Base-by-base conservation (phyloP, 2,329 filamentous ascomycete genomes). In the Pseudogymnoascus sp. region DNA sequence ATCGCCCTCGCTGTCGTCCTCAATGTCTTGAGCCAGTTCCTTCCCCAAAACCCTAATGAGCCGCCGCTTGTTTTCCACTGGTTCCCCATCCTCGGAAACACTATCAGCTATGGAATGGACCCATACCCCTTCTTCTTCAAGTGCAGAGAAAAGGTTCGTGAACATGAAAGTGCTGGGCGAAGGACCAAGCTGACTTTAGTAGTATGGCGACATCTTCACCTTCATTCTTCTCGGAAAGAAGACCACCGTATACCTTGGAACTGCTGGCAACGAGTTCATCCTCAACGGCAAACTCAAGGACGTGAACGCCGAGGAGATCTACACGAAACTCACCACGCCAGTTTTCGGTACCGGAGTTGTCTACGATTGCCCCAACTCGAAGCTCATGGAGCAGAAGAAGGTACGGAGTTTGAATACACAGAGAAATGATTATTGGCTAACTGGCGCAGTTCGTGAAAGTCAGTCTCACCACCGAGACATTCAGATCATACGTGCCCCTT, bases 351-450 rank as follows among this genome's bases (percentile, higher is more conserved):
- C 85, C 70, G 88, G 92, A 77, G 91, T 96, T 25, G 90, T 95
- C 62, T 96, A 95, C 73, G 91, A 95, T 74, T 94, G 91, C 77
- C 90, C 91, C 44, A 95, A 95, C 74, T 82, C 90, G 64, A 95
- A 95, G 77, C 83, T 96, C 72, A 95, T 96, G 91, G 91, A 96
- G 78, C 91, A 96, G 80, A 96, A 96, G 81, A 94, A 93, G 85
- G 90, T 92, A 74, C 66, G 77, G 38, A 2, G 3, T 7, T 2
- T 6, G 3, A 23, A n/a, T 25, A 5, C 4, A 18, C 10, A 7
- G 28, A 21, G 5, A 60, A 44, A 7, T 47, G 38, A 59, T 31
- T 63, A 28, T 37, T 47, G 6, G 35, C 53, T 56, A 21, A 64
- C 40, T 63, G 56, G 63, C 65, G 61, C 65, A 84, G 87, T 91